Evolutionary conservation across 2,329 filamentous ascomycete genomes (phyloP).

Genomic region (Penicillium sp.): DNA sequence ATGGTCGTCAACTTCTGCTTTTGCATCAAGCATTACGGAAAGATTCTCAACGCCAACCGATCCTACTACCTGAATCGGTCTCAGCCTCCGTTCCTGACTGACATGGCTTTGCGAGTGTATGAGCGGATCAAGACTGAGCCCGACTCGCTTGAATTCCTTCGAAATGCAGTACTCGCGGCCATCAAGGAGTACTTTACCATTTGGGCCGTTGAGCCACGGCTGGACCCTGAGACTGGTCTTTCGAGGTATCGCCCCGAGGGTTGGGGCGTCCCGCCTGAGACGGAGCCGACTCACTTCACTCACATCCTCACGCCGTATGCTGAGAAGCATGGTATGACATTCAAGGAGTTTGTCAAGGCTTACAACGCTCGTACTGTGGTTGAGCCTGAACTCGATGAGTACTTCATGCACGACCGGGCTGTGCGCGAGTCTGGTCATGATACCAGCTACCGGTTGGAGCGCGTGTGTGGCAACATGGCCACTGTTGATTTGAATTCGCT

Average conservation of each 20-base stretch:
- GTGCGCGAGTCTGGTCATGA: slow-evolving; percentile 96
- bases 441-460: slow-evolving; percentile 88
- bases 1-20: slow-evolving; percentile 98
- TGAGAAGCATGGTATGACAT: slow-evolving; percentile 74
- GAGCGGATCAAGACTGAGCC: slow-evolving; percentile 86
- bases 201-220: slow-evolving; percentile 72
- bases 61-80: slow-evolving; percentile 93
- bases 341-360: slow-evolving; percentile 76
- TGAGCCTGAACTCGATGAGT: slow-evolving; percentile 87
- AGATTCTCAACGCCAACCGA: slow-evolving; percentile 93
- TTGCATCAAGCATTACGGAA: slow-evolving; percentile 96
- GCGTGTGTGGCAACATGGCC: slow-evolving; percentile 77
- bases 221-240: slow-evolving; percentile 70
- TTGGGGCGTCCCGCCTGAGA: slow-evolving; percentile 82
- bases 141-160: slow-evolving; percentile 73
- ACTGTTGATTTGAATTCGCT: slow-evolving; percentile 93
- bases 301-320: slow-evolving; percentile 77
- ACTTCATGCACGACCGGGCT: slow-evolving; percentile 92
- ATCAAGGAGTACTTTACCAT: slow-evolving; percentile 96
- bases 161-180: slow-evolving; percentile 72
- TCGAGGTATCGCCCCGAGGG: slow-evolving; percentile 82
- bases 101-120: slow-evolving; percentile 92
- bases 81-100: slow-evolving; percentile 92
- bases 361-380: slow-evolving; percentile 73
- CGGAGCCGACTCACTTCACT: slow-evolving; percentile 77